Evolutionary conservation across 306 rosid genomes (phyloP).

Genomic region (Casuarina glauca): DNA sequence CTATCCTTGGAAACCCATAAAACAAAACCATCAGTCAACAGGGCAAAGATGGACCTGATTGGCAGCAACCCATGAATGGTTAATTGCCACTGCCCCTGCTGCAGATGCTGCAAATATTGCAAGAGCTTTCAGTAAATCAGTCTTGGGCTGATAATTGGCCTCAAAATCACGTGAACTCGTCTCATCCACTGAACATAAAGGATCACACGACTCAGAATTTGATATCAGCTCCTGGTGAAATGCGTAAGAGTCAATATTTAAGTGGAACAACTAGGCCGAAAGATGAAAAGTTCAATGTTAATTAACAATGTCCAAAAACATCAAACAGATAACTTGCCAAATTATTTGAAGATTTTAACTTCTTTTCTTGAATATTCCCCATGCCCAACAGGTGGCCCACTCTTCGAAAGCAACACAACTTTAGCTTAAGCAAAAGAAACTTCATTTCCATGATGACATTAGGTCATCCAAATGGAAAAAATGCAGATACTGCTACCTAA

Average conservation of each 20-base stretch:
- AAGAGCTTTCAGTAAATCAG: slow-evolving; percentile 80
- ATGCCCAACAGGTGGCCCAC: not conserved
- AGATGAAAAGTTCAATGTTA: slow-evolving; percentile 13
- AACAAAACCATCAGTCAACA: slow-evolving; percentile 20
- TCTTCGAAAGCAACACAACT: not conserved
- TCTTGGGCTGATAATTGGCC: slow-evolving; percentile 67
- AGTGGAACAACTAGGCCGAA: slow-evolving; percentile 19
- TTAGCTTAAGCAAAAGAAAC: not conserved
- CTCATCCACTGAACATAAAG: slow-evolving; percentile 77
- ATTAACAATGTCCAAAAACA: slow-evolving; percentile 7
- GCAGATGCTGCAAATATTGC: slow-evolving; percentile 70
- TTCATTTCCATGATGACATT: not conserved
- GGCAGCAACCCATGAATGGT: slow-evolving; percentile 92
- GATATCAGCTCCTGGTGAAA: slow-evolving; percentile 52
- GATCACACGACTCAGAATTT: slow-evolving; percentile 71
- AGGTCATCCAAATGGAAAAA: not conserved
- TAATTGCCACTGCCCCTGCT: slow-evolving; percentile 80
- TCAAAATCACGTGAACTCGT: slow-evolving; percentile 64
- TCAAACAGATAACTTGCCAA: not conserved
- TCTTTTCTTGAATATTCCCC: not conserved
- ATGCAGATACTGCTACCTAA: not conserved
- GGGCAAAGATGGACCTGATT: slow-evolving; percentile 68
- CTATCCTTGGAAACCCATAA: slow-evolving; percentile 12
- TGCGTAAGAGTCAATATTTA: slow-evolving; percentile 26
- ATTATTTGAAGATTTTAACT: not conserved